Base-by-base conservation (phyloP, 108 stramenopile species). In the Chaetoceros muelleri region DNA sequence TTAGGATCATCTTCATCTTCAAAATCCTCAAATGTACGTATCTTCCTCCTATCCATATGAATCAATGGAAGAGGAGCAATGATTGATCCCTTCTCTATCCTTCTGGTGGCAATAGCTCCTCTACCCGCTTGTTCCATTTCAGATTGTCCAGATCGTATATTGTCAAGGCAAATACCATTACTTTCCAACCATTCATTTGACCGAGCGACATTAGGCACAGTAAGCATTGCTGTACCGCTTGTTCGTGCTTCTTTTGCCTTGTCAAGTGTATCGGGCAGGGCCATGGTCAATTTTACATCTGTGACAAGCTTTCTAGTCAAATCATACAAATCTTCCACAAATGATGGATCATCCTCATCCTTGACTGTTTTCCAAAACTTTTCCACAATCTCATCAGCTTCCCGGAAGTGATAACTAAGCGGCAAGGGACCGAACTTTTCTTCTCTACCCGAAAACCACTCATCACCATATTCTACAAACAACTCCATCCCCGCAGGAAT, bases 111-210 rank as follows among this genome's bases (percentile, higher is more conserved):
- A 70, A 86, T 80, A 13, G 88, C 88, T 28, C 84, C 88, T 28
- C 84, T 71, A 8, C 88, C 88, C 16, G 88, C 88, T 51, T 77
- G 57, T 7, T 71, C 70, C 60, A 86, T 82, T 13, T 58, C 82
- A 27, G 75, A 78, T 22, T 65, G 58, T 18, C 73, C 78, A 24
- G 31, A 55, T 27, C 60, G 61, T 16, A 90, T 61, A 50, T 78
- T 75, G 58, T 84, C 82, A 57, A 74, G 68, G 54, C 88, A 90
- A 48, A 79, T 66, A 8, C 80, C 82, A 72, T 84, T 70, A n/a
- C 44, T 63, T 25, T 81, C 56, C 61, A 85, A 61, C 88, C 84
- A 85, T 31, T 82, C 55, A n/a, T 63, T 56, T 46, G 10, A 52
- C 24, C 52, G 51, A 56, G 53, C 55, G 27, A 13, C 31, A 40